phyloP scores from a whole-genome alignment of 345 rosid species.

The Sapria himalayana region DNA sequence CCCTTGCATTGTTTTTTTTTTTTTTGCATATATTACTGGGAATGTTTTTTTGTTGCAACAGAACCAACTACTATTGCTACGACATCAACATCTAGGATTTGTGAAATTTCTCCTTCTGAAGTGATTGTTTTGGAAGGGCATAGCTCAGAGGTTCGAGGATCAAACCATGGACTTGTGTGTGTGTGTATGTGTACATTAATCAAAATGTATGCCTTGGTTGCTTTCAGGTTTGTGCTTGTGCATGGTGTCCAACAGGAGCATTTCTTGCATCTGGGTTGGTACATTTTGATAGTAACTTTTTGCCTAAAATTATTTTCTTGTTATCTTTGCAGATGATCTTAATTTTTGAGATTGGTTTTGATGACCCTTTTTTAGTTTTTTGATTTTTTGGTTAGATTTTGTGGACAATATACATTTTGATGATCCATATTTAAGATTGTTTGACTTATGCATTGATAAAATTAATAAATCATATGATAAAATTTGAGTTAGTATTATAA shows the following conservation, averaged over 20 bases:
- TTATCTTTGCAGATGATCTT: not conserved
- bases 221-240: constrained; percentile 86
- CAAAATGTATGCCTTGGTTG: constrained; percentile 4
- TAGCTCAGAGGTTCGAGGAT: constrained; percentile 67
- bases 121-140: constrained; percentile 94
- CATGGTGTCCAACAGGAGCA: constrained; percentile 98
- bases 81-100: constrained; percentile 29
- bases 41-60: constrained; percentile 18
- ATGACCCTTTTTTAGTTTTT: not conserved
- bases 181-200: not conserved
- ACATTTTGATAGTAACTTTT: constrained; percentile 6
- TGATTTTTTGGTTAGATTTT: not conserved
- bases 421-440: too few species aligned
- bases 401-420: too few species aligned
- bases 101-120: constrained; percentile 65
- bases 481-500: too few species aligned
- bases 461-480: too few species aligned
- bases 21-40: not conserved
- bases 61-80: constrained; percentile 65
- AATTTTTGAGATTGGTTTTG: too few species aligned
- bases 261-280: constrained; percentile 97
- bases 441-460: too few species aligned
- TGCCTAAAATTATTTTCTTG: constrained; percentile 2
- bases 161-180: not conserved
- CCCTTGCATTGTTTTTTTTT: not conserved